Evolutionary conservation across 306 rosid species (phyloP), one percentile per base, ranked within the genome.

Genomic region (Sesbania bispinosa): DNA sequence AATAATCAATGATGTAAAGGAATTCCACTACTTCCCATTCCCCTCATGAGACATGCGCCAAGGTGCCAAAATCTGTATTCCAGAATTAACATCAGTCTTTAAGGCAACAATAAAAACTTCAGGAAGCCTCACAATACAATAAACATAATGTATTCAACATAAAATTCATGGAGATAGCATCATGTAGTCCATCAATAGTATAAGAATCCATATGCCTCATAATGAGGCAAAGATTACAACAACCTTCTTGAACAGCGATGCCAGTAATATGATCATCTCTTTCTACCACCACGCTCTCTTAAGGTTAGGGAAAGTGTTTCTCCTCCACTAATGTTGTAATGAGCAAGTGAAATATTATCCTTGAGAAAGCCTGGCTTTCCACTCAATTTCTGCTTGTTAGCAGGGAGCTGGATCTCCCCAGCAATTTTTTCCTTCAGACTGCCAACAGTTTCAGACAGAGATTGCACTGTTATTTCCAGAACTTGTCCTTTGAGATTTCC

Each of bases 271-370:
- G 53, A 61, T 91, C 84, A 89, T 87, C 92, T 86, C 90, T 89
- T 90, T 87, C 98, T 89, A 81, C 98, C 98, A 81, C 97, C 98
- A 73, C 96, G 95, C 86, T 94, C 98, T 81, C 98, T 89, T 63
- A 94, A 70, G 68, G 95, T 77, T 45, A 94, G 92, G 42, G 87
- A 9, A 42, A 90, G 89, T 14, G 77, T 61, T 62, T 89, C 98
- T 52, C 96, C 92, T 51, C 89, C 89, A 69, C 92, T 92, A 35
- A 94, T 69, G 69, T 94, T 90, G 85, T 94, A 94, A 79, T 86
- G 86, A 15, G 98, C 98, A 74, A 90, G 96, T 11, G 97, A 89
- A 81, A 90, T 13, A 52, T 90, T 94, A 74, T 94, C 98, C 90
- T 94, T 94, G 81, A 94, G 96, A 82, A 94, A 94, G 21, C 98